Conservation (phyloP, 306 rosid species). For the Senna siamea region DNA sequence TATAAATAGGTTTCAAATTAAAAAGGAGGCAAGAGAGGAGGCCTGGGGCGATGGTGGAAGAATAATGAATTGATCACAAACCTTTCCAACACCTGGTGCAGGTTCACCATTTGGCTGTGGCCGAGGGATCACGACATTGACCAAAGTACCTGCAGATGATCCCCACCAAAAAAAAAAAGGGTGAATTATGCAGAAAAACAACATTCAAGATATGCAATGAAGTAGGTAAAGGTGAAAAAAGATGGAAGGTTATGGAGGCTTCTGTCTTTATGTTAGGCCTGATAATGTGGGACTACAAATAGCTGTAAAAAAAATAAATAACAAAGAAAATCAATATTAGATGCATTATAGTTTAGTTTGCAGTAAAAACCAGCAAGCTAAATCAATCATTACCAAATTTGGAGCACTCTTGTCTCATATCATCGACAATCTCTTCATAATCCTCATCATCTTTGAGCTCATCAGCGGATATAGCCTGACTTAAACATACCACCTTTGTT, state of each 20-base stretch:
- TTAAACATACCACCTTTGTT: conserved; percentile 86
- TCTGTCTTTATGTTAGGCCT: conserved; percentile 77
- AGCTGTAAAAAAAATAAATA: conserved; percentile 82
- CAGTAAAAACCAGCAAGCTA: conserved; percentile 5
- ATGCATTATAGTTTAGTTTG: conserved; percentile 30
- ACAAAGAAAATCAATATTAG: conserved; percentile 48
- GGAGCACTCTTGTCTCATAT: conserved; percentile 90
- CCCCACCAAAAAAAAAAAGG: neutral
- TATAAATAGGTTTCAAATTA: too few species aligned
- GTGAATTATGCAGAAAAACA: conserved; percentile 30
- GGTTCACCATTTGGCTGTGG: conserved; percentile 69
- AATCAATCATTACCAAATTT: conserved; percentile 67
- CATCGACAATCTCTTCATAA: conserved; percentile 88
- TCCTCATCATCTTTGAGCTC: conserved; percentile 94
- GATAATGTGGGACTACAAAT: conserved; percentile 75
- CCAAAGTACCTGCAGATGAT: conserved; percentile 73
- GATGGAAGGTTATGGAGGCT: conserved; percentile 70
- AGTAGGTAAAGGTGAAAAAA: conserved; percentile 38
- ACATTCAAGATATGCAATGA: conserved; percentile 23
- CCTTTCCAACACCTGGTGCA: conserved; percentile 88
- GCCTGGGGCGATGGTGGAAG: too few species aligned
- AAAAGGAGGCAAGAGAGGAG: too few species aligned
- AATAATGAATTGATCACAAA: conserved; percentile 13
- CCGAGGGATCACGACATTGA: conserved; percentile 82
- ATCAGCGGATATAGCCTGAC: conserved; percentile 79